Evolutionary conservation across 148 eudicot genomes (phyloP).

Genomic region (Euryodendron excelsum): DNA sequence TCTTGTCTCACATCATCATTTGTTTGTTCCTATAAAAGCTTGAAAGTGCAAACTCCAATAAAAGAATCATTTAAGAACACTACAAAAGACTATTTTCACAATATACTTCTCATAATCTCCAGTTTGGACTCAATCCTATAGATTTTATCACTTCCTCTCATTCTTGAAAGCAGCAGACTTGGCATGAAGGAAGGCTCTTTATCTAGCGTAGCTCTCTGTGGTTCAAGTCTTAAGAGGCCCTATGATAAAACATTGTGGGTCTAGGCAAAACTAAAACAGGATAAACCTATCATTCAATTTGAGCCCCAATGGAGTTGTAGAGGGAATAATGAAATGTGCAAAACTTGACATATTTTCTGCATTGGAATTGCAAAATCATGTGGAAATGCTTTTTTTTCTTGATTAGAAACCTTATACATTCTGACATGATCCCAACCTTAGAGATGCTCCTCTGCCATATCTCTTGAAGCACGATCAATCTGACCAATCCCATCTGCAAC

Average conservation of each 20-base stretch:
- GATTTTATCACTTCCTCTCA: not conserved
- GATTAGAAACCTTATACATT: not conserved
- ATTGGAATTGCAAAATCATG: not conserved
- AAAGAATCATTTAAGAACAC: not conserved
- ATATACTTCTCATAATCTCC: not conserved
- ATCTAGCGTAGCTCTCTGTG: not conserved
- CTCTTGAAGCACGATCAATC: not conserved
- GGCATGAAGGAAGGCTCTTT: not conserved
- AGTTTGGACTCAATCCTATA: not conserved
- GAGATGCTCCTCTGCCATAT: not conserved
- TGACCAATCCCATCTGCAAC: not conserved
- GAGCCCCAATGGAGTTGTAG: not conserved
- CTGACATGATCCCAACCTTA: not conserved
- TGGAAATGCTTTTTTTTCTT: not conserved
- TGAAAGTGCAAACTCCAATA: not conserved
- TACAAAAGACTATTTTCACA: not conserved
- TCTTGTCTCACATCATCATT: not conserved
- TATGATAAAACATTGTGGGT: not conserved
- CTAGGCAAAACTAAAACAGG: not conserved
- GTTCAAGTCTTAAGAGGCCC: not conserved
- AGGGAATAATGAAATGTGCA: not conserved
- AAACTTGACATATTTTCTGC: not conserved
- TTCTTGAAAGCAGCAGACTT: not conserved
- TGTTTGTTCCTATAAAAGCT: not conserved
- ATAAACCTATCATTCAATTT: not conserved